Conservation (phyloP, 768 basidiomycete species). For the Suillus decipiens region DNA sequence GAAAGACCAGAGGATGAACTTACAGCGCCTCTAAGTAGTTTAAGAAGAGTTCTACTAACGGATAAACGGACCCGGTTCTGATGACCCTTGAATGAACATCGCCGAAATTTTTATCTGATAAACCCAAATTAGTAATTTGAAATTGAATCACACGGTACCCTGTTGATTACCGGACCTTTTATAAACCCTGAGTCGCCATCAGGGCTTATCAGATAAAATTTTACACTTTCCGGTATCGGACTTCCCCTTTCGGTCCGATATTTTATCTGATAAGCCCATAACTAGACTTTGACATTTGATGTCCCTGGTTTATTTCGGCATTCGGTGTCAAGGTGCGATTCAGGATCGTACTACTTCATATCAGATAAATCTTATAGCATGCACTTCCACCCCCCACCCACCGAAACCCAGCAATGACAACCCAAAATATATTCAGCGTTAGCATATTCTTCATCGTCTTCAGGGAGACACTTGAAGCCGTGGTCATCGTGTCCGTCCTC, state of each 20-base stretch:
- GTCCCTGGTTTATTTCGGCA: no score
- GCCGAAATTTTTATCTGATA: constrained; percentile 21
- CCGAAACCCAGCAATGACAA: constrained; percentile 49
- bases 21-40: background rate
- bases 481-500: constrained; percentile 90
- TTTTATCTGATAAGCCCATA: no score
- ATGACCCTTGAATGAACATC: background rate
- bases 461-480: constrained; percentile 90
- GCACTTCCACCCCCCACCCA: background rate
- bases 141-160: no score
- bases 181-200: no score
- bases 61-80: background rate
- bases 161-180: no score
- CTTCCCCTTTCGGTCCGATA: no score
- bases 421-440: constrained; percentile 76
- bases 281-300: no score
- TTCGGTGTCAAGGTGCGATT: background rate
- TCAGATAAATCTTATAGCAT: background rate
- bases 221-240: no score
- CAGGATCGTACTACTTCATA: background rate
- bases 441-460: constrained; percentile 97
- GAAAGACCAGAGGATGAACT: no score
- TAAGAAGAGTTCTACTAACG: no score
- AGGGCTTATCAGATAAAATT: no score
- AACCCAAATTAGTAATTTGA: background rate